phyloP scores from a whole-genome alignment of 2,329 filamentous ascomycete genomes.

The Neodidymelliopsis sp. region DNA sequence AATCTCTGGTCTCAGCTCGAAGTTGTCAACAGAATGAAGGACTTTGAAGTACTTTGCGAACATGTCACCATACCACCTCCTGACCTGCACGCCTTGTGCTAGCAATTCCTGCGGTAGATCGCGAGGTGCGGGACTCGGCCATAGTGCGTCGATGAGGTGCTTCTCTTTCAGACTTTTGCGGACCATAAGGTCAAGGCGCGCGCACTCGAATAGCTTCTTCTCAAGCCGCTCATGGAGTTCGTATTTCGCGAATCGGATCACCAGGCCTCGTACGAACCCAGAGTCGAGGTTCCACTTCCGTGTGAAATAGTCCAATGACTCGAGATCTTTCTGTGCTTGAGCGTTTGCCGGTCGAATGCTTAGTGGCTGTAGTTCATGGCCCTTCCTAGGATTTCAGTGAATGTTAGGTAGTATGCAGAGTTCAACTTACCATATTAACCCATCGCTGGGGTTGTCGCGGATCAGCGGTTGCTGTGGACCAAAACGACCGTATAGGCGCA shows the following conservation, averaged over 20 bases:
- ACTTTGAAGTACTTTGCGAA: conserved; percentile 47
- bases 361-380: conserved; percentile 42
- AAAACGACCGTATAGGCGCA: conserved; percentile 46
- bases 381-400: conserved; percentile 9
- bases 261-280: conserved; percentile 41
- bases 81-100: conserved; percentile 43
- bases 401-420: no score
- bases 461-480: conserved; percentile 44
- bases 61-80: conserved; percentile 50
- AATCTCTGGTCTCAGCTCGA: conserved; percentile 41
- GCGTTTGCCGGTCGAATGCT: conserved; percentile 44
- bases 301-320: conserved; percentile 43
- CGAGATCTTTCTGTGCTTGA: conserved; percentile 47
- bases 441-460: conserved; percentile 41
- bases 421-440: conserved; percentile 37
- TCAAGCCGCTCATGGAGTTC: conserved; percentile 47
- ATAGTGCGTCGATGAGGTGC: conserved; percentile 45
- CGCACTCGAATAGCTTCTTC: conserved; percentile 46
- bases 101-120: conserved; percentile 38
- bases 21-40: conserved; percentile 42
- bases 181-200: conserved; percentile 46
- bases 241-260: conserved; percentile 45
- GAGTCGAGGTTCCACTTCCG: conserved; percentile 43
- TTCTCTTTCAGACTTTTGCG: conserved; percentile 50
- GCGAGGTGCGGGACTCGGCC: conserved; percentile 43